These are phyloP conservation scores for Babesia bigemina DNA, from an alignment of 169 alveolate species.

Conservation along the genomic window DNA sequence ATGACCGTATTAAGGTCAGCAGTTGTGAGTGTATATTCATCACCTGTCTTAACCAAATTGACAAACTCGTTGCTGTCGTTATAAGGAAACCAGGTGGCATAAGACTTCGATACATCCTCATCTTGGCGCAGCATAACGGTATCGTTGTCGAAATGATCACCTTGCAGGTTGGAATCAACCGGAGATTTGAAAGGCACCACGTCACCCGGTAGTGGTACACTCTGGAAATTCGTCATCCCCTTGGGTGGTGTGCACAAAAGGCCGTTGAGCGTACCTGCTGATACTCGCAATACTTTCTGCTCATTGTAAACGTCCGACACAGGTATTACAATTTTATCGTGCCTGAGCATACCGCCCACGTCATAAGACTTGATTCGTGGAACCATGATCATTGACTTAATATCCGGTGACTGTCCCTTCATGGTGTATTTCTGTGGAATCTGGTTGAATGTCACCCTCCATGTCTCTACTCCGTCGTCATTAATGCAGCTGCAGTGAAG, in stretches of 20 bases:
- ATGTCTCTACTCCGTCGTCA: neutral
- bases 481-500: slow-evolving; percentile 14
- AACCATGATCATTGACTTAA: neutral
- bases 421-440: neutral
- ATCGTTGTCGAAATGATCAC: neutral
- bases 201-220: neutral
- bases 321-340: neutral
- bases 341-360: neutral
- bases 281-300: neutral
- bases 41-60: neutral
- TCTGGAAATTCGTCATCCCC: neutral
- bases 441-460: neutral
- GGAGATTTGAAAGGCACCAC: neutral
- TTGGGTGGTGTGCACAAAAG: neutral
- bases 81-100: slow-evolving; percentile 4
- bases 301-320: neutral
- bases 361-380: neutral
- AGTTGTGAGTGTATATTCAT: neutral
- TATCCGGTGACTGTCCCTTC: no score
- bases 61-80: neutral
- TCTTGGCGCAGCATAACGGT: neutral
- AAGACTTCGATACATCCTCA: neutral
- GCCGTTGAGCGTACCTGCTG: neutral
- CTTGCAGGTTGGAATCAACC: neutral
- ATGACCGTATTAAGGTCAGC: neutral